Conservation (phyloP, 305 asterid genomes). For the Caryopteris hybrid region DNA sequence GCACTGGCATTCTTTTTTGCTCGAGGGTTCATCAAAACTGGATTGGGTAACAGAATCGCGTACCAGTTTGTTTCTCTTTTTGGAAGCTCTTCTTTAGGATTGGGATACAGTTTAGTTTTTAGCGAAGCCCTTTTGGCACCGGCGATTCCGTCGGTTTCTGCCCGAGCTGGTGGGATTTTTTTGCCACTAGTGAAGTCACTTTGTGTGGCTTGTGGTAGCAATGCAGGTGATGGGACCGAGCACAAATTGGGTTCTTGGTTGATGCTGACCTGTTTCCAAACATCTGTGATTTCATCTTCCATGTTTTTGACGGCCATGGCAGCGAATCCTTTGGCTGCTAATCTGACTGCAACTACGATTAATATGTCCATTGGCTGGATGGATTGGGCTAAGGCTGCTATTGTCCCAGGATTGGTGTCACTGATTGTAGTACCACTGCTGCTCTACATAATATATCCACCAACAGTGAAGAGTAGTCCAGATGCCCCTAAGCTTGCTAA, state of each 20-base stretch:
- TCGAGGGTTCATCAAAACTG: conserved; percentile 88
- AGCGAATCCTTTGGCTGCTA: conserved; percentile 93
- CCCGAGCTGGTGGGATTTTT: conserved; percentile 94
- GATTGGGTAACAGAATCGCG: conserved; percentile 87
- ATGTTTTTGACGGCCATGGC: conserved; percentile 99
- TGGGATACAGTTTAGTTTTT: conserved; percentile 90
- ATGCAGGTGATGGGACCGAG: conserved; percentile 93
- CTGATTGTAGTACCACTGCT: conserved; percentile 74
- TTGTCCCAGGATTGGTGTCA: conserved; percentile 84
- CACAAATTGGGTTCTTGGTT: conserved; percentile 86
- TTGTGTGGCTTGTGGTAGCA: conserved; percentile 91
- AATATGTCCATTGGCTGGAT: conserved; percentile 79
- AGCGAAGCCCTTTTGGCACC: conserved; percentile 96
- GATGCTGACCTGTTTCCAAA: conserved; percentile 91
- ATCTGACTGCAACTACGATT: conserved; percentile 66
- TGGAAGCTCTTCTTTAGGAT: conserved; percentile 79
- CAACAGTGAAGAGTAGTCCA: conserved; percentile 74
- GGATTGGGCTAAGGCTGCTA: conserved; percentile 99
- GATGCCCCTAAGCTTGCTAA: conserved; percentile 87
- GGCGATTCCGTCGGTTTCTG: conserved; percentile 94
- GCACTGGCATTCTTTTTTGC: conserved; percentile 95
- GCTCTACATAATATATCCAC: conserved; percentile 51
- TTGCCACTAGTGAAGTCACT: conserved; percentile 84
- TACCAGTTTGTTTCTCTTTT: conserved; percentile 84
- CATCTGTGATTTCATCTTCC: conserved; percentile 89